phyloP scores from a whole-genome alignment of 192 early-diverging fungal species.

The Rhizophagus clarus region DNA sequence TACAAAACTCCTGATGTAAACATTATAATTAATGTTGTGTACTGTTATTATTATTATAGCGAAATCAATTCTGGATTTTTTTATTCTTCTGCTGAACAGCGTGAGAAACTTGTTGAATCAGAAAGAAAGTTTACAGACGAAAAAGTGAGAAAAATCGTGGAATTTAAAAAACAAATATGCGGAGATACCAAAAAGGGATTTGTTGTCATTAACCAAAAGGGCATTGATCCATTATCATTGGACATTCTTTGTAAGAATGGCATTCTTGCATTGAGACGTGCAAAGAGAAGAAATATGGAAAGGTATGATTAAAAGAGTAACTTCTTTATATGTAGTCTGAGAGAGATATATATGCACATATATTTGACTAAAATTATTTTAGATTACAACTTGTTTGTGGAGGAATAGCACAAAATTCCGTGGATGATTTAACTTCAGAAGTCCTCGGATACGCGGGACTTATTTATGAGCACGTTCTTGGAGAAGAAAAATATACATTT shows the following conservation, averaged over 20 bases:
- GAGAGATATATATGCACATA: too few relatives aligned
- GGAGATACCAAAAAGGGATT: constrained; percentile 83
- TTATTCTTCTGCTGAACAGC: constrained; percentile 96
- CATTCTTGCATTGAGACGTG: constrained; percentile 93
- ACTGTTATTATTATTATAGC: constrained; percentile 27
- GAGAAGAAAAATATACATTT: constrained; percentile 99
- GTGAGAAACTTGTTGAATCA: constrained; percentile 97
- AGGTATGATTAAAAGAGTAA: constrained; percentile 39
- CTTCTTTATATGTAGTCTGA: not conserved
- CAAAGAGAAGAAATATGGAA: constrained; percentile 99
- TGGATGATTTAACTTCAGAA: constrained; percentile 87
- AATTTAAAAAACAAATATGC: constrained; percentile 96
- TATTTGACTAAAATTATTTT: not conserved
- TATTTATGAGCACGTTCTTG: constrained; percentile 95
- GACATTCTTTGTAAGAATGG: constrained; percentile 95
- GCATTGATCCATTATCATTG: constrained; percentile 96
- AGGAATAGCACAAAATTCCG: constrained; percentile 95
- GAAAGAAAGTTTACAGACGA: constrained; percentile 96
- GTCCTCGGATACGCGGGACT: constrained; percentile 90
- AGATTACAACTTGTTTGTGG: constrained; percentile 90
- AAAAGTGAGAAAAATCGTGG: constrained; percentile 91
- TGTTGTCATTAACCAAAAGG: constrained; percentile 99
- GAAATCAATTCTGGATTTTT: constrained; percentile 99
- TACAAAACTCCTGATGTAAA: constrained; percentile 21
- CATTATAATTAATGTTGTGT: constrained; percentile 30